Conservation (phyloP, 2,329 filamentous ascomycete genomes). For the Aspergillus japonicus region DNA sequence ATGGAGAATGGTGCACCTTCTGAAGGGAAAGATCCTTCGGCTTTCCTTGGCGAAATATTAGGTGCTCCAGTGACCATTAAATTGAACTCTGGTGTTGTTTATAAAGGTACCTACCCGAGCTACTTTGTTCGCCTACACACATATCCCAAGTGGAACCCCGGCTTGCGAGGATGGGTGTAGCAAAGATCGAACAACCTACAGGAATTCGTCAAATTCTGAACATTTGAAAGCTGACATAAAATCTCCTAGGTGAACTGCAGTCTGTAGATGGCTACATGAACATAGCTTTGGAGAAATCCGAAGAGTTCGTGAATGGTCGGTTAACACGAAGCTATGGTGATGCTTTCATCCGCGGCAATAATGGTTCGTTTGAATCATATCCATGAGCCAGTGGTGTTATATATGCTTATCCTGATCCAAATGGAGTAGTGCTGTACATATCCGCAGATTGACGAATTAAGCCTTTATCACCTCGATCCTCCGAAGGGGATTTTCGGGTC, state of each 20-base stretch:
- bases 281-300: slow-evolving; percentile 93
- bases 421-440: slow-evolving; percentile 38
- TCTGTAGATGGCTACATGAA: slow-evolving; percentile 99
- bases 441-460: slow-evolving; percentile 30
- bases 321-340: slow-evolving; percentile 85
- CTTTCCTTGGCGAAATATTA: slow-evolving; percentile 91
- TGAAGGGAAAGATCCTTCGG: slow-evolving; percentile 87
- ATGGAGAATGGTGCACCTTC: slow-evolving; percentile 73
- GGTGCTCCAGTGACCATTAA: slow-evolving; percentile 93
- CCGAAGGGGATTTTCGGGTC: neutral
- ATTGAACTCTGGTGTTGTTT: slow-evolving; percentile 96
- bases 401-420: neutral
- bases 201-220: neutral
- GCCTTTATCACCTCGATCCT: neutral
- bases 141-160: neutral
- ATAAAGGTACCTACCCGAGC: slow-evolving; percentile 67
- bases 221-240: neutral
- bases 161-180: neutral
- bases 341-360: slow-evolving; percentile 94
- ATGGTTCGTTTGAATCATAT: slow-evolving; percentile 59
- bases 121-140: slow-evolving; percentile 3
- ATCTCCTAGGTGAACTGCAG: slow-evolving; percentile 75
- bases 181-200: neutral
- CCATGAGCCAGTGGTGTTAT: neutral
- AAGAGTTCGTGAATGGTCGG: slow-evolving; percentile 83